These are phyloP conservation scores for Pichia rugopelliculosa DNA, from an alignment of 805 yeast genomes.

Conservation along the genomic window DNA sequence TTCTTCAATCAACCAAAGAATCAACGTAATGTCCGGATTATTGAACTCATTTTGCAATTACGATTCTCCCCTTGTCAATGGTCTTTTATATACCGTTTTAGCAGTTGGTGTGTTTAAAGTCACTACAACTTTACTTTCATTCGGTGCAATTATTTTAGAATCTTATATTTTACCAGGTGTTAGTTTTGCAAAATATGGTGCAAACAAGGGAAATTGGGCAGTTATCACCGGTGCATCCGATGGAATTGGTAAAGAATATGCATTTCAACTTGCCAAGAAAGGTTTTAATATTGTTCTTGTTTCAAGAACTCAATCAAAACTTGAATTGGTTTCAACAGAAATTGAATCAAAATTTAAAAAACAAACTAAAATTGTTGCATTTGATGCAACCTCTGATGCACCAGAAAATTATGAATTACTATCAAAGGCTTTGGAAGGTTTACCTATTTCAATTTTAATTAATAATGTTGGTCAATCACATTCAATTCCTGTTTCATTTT, in stretches of 20 bases:
- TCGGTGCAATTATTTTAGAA: conserved; percentile 49
- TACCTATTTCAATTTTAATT: conserved; percentile 67
- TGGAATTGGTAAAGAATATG: conserved; percentile 92
- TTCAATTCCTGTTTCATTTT: conserved; percentile 88
- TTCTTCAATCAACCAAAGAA: neutral
- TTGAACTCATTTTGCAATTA: neutral
- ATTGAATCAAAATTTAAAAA: conserved; percentile 55
- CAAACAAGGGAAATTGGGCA: conserved; percentile 75
- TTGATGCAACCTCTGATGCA: conserved; percentile 68
- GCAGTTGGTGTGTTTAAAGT: conserved; percentile 59
- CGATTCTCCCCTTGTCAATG: conserved; percentile 7
- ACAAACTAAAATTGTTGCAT: conserved; percentile 57
- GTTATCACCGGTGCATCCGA: conserved; percentile 96
- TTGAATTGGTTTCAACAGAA: conserved; percentile 57
- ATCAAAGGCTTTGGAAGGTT: conserved; percentile 35
- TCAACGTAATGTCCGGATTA: neutral
- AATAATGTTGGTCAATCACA: conserved; percentile 96
- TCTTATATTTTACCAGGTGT: conserved; percentile 58
- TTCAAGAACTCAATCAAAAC: conserved; percentile 75
- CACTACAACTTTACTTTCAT: conserved; percentile 42
- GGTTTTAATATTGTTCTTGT: conserved; percentile 81
- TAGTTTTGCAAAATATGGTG: conserved; percentile 65
- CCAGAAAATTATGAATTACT: conserved; percentile 50
- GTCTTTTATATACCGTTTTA: conserved; percentile 34
- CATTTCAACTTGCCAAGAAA: conserved; percentile 73